phyloP scores from a whole-genome alignment of 2,329 filamentous ascomycete genomes.

The Podosphaera aphanis region DNA sequence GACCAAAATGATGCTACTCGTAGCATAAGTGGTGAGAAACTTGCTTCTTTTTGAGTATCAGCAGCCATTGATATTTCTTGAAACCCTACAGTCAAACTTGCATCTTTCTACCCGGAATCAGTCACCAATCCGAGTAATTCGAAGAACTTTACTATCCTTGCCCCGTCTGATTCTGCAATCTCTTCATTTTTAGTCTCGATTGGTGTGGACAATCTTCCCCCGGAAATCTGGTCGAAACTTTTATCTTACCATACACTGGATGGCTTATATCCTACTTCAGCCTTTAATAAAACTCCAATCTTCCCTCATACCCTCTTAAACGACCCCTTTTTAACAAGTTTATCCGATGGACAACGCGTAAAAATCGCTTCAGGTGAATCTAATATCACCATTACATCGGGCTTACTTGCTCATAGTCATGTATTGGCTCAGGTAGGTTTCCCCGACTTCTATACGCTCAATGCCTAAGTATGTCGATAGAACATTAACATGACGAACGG shows the following conservation, averaged over 20 bases:
- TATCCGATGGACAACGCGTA: slow-evolving; percentile 25
- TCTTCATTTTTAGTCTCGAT: background rate
- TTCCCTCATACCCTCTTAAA: slow-evolving; percentile 10
- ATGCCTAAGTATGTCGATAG: slow-evolving; percentile 12
- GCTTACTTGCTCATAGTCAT: slow-evolving; percentile 9
- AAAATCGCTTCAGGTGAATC: slow-evolving; percentile 19
- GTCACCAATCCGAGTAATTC: background rate
- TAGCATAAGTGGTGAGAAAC: no score
- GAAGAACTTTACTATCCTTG: background rate
- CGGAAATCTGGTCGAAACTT: background rate
- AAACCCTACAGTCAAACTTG: no score
- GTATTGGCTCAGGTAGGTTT: slow-evolving; percentile 11
- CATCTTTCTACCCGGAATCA: no score
- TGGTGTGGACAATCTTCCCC: background rate
- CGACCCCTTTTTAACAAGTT: slow-evolving; percentile 22
- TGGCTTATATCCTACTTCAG: slow-evolving; percentile 9
- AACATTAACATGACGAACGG: slow-evolving; percentile 27
- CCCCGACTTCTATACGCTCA: background rate
- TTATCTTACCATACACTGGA: slow-evolving; percentile 13
- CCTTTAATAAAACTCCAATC: slow-evolving; percentile 14
- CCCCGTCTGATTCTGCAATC: background rate
- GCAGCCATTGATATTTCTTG: no score
- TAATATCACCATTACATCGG: slow-evolving; percentile 17
- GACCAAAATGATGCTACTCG: no score
- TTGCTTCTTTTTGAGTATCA: no score